phyloP scores from a whole-genome alignment of 805 yeast species.

The Saccharomycopsis sp. region DNA sequence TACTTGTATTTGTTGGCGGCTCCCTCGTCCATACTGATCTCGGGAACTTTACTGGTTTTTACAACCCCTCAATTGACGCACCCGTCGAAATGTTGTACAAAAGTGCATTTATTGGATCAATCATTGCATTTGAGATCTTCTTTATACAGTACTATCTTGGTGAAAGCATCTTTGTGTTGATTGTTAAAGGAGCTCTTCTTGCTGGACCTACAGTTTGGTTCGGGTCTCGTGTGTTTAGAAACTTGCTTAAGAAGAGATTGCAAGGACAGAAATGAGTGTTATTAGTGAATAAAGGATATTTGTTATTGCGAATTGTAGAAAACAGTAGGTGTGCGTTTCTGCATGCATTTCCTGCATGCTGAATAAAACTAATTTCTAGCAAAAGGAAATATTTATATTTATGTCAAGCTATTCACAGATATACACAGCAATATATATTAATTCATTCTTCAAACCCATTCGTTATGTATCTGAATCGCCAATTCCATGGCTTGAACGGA shows the following conservation, averaged over 20 bases:
- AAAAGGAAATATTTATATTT: no score
- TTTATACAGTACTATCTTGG: conserved; percentile 55
- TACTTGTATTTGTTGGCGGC: conserved; percentile 12
- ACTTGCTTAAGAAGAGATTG: conserved; percentile 25
- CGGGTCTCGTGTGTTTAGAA: conserved; percentile 63
- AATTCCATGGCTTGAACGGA: conserved; percentile 34
- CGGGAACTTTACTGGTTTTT: conserved; percentile 28
- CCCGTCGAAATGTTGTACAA: conserved; percentile 31
- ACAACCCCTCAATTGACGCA: conserved; percentile 29
- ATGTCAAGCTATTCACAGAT: no score
- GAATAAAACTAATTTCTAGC: no score
- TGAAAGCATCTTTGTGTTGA: conserved; percentile 53
- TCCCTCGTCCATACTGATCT: conserved; percentile 18
- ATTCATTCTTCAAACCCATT: conserved; percentile 46
- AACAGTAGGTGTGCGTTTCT: background rate
- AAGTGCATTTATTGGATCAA: conserved; percentile 40
- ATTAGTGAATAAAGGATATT: no score
- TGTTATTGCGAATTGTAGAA: background rate
- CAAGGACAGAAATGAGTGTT: conserved; percentile 1
- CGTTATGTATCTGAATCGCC: conserved; percentile 50
- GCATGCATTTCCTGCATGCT: no score
- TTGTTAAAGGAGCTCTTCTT: conserved; percentile 41
- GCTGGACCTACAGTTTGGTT: conserved; percentile 49
- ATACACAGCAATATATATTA: no score
- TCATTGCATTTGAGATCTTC: conserved; percentile 45